Evolutionary conservation across 2,329 filamentous ascomycete species (phyloP), one percentile per base, ranked within the genome.

Genomic region (Grosmannia huntii): DNA sequence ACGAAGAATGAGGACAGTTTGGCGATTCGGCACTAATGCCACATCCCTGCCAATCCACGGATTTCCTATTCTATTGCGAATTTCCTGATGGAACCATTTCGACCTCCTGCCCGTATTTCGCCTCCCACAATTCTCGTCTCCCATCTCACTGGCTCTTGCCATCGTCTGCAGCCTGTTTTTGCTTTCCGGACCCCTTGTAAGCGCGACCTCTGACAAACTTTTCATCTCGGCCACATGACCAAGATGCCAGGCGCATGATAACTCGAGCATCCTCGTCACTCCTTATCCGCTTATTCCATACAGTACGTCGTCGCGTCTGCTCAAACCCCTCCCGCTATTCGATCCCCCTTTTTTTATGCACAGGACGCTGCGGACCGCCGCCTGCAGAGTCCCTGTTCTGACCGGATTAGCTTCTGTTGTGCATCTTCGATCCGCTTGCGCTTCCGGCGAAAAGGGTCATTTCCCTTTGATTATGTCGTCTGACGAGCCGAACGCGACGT

Each of bases 401-500:
- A 56, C 54, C 28, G 14, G 19, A 12, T 6, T 25, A 23, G 19
- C 4, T 46, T 23, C 51, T 2, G 10, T 19, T 54, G 16, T 36
- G 38, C 14, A 9, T 56, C 7, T 46, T 51, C n/a, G 50, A 6
- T 33, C 53, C 36, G n/a, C 21, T 49, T 56, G 19, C 51, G 10
- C 41, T 59, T 23, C 38, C 53, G 28, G 16, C 31, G 44, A 52
- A n/a, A 23, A 56, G 41, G 25, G 49, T 53, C 56, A 44, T 57
- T 31, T 25, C 28, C 46, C 51, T 28, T 55, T 50, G 21, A 27
- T 28, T 48, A 78, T 79, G 76, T 63, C 72, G 58, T 72, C 72
- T 57, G 71, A 74, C 67, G 69, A 70, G 61, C 67, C 72, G 51
- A 70, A 67, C 64, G 69, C 73, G 62, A 71, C 75, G 59, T 79